A percentile compares a stretch with the other conserved stretches of the same genome.
Evolutionary conservation across 805 yeast species (phyloP).

Genomic region (Metschnikowia vanudenii): DNA sequence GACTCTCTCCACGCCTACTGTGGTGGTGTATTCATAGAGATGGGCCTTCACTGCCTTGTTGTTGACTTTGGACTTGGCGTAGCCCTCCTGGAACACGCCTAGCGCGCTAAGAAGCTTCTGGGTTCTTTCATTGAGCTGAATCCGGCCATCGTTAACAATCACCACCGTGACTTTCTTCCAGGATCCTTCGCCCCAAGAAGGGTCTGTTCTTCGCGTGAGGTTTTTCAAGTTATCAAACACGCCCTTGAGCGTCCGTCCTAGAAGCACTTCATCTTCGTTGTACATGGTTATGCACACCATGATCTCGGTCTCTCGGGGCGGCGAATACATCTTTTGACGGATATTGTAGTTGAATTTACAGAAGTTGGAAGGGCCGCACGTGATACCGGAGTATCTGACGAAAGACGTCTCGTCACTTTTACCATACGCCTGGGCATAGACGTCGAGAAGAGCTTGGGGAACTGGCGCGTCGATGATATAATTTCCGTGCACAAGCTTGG

Average conservation of each 20-base stretch:
- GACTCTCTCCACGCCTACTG: slow-evolving; percentile 77
- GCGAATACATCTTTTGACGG: slow-evolving; percentile 75
- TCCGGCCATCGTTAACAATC: slow-evolving; percentile 89
- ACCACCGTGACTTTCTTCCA: slow-evolving; percentile 94
- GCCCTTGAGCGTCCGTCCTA: slow-evolving; percentile 87
- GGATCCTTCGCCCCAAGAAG: slow-evolving; percentile 88
- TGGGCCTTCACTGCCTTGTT: slow-evolving; percentile 81
- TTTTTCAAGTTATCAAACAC: slow-evolving; percentile 80
- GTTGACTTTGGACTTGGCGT: slow-evolving; percentile 88
- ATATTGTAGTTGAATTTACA: slow-evolving; percentile 63
- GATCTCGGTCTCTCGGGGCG: slow-evolving; percentile 81
- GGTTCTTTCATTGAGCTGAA: slow-evolving; percentile 75
- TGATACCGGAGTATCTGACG: slow-evolving; percentile 92
- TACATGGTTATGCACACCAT: slow-evolving; percentile 86
- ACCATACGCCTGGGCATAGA: slow-evolving; percentile 25
- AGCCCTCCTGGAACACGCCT: slow-evolving; percentile 94
- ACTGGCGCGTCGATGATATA: slow-evolving; percentile 45
- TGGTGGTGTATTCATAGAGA: slow-evolving; percentile 89
- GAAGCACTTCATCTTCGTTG: slow-evolving; percentile 78
- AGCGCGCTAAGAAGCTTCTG: slow-evolving; percentile 78
- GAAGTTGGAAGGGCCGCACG: slow-evolving; percentile 84
- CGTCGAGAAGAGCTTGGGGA: slow-evolving; percentile 37
- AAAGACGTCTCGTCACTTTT: slow-evolving; percentile 59
- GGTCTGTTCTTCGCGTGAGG: slow-evolving; percentile 60
- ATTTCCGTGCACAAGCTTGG: slow-evolving; percentile 53